These are phyloP conservation scores for Acidomyces sp. DNA, from an alignment of 495 filamentous ascomycete genomes.

Conservation along the genomic window DNA sequence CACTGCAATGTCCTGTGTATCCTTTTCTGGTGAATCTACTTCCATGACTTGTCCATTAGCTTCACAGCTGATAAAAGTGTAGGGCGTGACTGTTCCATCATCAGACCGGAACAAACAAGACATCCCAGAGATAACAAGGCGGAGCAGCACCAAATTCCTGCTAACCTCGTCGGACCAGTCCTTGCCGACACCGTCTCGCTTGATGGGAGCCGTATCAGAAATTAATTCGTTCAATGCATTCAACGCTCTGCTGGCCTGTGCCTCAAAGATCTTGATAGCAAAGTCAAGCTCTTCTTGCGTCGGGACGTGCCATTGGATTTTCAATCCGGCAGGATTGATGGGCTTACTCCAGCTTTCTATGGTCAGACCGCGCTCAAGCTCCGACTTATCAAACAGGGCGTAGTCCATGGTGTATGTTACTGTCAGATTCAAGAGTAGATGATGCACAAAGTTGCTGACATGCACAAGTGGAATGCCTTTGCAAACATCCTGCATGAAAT, in stretches of 20 bases:
- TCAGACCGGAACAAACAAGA: slow-evolving; percentile 77
- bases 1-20: slow-evolving; percentile 50
- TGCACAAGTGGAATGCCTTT: slow-evolving; percentile 87
- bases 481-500: slow-evolving; percentile 92
- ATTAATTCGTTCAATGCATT: slow-evolving; percentile 60
- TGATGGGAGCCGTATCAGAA: slow-evolving; percentile 67
- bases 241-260: slow-evolving; percentile 56
- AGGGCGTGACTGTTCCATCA: slow-evolving; percentile 29
- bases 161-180: slow-evolving; percentile 97
- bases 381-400: slow-evolving; percentile 63
- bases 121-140: slow-evolving; percentile 75
- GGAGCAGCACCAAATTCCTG: slow-evolving; percentile 70
- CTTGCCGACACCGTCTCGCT: slow-evolving; percentile 86
- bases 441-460: slow-evolving; percentile 94
- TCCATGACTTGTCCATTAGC: slow-evolving; percentile 24
- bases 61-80: slow-evolving; percentile 20
- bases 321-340: slow-evolving; percentile 56
- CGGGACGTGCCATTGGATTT: slow-evolving; percentile 83
- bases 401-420: slow-evolving; percentile 86
- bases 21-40: slow-evolving; percentile 30
- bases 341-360: slow-evolving; percentile 67
- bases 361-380: slow-evolving; percentile 41
- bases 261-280: slow-evolving; percentile 75
- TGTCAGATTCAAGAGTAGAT: slow-evolving; percentile 93
- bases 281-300: slow-evolving; percentile 67